Evolutionary conservation across 1,284 basidiomycete species (phyloP).

Genomic region (Leccinum griseonigrum): DNA sequence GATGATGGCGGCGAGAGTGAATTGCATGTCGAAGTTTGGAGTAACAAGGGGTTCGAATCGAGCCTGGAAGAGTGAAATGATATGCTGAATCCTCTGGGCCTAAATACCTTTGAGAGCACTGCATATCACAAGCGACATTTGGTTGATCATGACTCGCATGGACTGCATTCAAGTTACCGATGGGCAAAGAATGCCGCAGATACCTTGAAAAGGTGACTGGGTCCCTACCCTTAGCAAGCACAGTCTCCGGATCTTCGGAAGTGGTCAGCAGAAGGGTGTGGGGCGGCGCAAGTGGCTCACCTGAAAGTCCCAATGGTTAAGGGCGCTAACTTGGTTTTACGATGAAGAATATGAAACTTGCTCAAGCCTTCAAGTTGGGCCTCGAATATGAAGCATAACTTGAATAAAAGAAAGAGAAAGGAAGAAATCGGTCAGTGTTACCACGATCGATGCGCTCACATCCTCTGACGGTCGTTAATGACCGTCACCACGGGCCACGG

Average conservation of each 20-base stretch:
- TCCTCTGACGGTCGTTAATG: neutral
- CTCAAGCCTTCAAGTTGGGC: no score
- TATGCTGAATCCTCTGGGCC: neutral
- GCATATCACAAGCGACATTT: neutral
- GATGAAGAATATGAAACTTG: neutral
- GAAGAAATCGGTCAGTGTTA: neutral
- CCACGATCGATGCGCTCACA: neutral
- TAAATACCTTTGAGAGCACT: slow-evolving; percentile 12
- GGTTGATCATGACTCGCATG: neutral
- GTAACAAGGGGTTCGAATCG: neutral
- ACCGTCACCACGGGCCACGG: neutral
- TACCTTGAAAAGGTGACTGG: neutral
- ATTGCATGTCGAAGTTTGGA: neutral
- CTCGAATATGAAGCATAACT: neutral
- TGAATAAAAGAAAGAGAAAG: neutral
- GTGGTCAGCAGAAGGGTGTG: neutral
- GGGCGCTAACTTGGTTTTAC: neutral
- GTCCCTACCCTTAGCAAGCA: neutral
- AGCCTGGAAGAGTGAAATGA: neutral
- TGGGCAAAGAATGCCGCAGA: slow-evolving; percentile 12
- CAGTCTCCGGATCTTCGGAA: neutral
- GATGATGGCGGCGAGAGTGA: slow-evolving; percentile 18
- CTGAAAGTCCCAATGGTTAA: neutral
- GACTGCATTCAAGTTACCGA: slow-evolving; percentile 1
- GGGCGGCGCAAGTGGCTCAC: neutral